Percentiles rank a stretch among this genome's conserved stretches.
These are phyloP conservation scores for Backusella mclennaniae DNA, from an alignment of 192 early-diverging fungal species.

Conservation along the genomic window DNA sequence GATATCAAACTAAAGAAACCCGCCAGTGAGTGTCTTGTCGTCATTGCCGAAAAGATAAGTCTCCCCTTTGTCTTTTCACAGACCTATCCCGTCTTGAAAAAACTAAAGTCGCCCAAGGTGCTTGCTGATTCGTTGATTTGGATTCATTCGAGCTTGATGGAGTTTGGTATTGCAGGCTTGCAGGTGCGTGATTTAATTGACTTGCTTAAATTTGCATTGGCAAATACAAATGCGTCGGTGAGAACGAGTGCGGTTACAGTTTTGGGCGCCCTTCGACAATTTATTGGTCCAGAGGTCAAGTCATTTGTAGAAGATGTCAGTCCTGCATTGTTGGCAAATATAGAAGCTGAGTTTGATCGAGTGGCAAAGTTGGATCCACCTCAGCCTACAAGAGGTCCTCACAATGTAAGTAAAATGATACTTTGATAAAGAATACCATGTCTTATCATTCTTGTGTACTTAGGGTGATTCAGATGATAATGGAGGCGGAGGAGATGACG, in stretches of 20 bases:
- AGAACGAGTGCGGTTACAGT: conserved; percentile 78
- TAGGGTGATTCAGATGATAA: background rate
- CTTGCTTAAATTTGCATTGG: conserved; percentile 77
- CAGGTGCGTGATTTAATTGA: conserved; percentile 77
- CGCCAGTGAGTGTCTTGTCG: conserved; percentile 75
- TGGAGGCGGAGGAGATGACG: background rate
- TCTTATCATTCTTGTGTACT: background rate
- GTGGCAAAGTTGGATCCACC: conserved; percentile 71
- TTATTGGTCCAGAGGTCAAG: conserved; percentile 82
- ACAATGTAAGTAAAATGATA: conserved; percentile 17
- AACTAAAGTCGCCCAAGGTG: conserved; percentile 88
- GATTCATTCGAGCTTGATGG: conserved; percentile 81
- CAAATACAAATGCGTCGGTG: conserved; percentile 83
- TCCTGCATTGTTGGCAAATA: conserved; percentile 71
- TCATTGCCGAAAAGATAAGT: conserved; percentile 72
- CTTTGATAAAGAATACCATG: background rate
- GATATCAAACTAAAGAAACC: conserved; percentile 93
- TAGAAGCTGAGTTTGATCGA: conserved; percentile 94
- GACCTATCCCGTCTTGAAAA: conserved; percentile 72
- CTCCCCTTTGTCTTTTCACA: conserved; percentile 82
- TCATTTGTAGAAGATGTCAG: conserved; percentile 87
- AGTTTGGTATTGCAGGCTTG: conserved; percentile 88
- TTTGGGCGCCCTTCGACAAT: conserved; percentile 79
- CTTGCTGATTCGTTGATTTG: conserved; percentile 84
- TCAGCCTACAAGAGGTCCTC: conserved; percentile 49